A percentile compares a stretch with the other conserved stretches of the same genome.
Conservation (phyloP, 805 yeast species). For the Cyberlindnera xylosilytica region DNA sequence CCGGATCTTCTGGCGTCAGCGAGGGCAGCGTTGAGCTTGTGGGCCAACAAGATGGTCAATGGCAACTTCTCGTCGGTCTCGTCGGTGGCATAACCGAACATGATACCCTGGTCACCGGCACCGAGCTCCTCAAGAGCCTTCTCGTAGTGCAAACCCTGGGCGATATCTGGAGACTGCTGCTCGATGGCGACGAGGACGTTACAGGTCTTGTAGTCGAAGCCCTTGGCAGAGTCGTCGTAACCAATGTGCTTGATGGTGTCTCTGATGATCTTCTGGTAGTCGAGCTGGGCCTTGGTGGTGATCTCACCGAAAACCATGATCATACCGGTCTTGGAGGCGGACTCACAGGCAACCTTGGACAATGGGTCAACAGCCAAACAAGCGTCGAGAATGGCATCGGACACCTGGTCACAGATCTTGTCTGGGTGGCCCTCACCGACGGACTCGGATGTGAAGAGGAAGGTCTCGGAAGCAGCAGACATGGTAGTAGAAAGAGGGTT, state of each 20-base stretch:
- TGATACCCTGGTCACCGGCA: slow-evolving; percentile 99
- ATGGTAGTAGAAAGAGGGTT: slow-evolving; percentile 12
- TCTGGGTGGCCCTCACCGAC: slow-evolving; percentile 96
- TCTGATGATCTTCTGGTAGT: slow-evolving; percentile 96
- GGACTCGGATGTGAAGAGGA: slow-evolving; percentile 79
- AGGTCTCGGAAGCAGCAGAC: slow-evolving; percentile 36
- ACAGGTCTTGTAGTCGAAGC: slow-evolving; percentile 99
- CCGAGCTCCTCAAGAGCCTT: slow-evolving; percentile 94
- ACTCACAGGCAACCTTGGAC: slow-evolving; percentile 99
- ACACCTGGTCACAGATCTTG: slow-evolving; percentile 97
- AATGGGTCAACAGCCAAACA: slow-evolving; percentile 93
- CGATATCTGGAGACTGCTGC: slow-evolving; percentile 99
- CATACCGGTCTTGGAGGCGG: slow-evolving; percentile 99
- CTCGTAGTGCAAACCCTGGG: slow-evolving; percentile 98
- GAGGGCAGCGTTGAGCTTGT: slow-evolving; percentile 93
- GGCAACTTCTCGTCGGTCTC: slow-evolving; percentile 98
- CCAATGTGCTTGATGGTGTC: slow-evolving; percentile 99
- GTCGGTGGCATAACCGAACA: slow-evolving; percentile 99
- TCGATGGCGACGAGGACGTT: slow-evolving; percentile 98
- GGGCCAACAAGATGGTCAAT: slow-evolving; percentile 89
- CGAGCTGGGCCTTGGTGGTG: slow-evolving; percentile 93
- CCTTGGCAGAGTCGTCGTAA: slow-evolving; percentile 92
- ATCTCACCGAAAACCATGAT: slow-evolving; percentile 99
- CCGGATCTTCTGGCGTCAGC: slow-evolving; percentile 98
- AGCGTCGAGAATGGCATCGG: slow-evolving; percentile 97